Base-by-base conservation (phyloP, 164 flowering plant genomes). In the Magnolia sinica region DNA sequence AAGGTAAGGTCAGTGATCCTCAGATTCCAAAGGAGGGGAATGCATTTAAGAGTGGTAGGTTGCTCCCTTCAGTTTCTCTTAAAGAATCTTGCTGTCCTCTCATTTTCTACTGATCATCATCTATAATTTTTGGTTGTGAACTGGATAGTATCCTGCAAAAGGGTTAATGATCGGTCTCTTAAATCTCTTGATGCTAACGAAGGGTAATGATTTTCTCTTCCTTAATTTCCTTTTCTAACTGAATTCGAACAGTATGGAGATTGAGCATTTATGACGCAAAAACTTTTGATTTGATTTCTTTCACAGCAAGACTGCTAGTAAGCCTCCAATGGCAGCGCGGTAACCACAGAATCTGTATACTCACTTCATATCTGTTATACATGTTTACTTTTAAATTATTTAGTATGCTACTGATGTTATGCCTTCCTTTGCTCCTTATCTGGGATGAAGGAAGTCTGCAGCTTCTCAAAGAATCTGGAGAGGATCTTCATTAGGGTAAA, bases 41-140 rank as follows among this genome's bases (percentile, higher is more conserved):
- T 20, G 61, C 74, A 59, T 51, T 64, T 23, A 74, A 70, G 69
- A 82, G 66, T 77, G 82, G 91, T 89, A 74, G 50, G 82, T 77
- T 11, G 74, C 61, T 20, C 45, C 2, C 63, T 61, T 55, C 61
- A 55, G 18, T 55, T 55, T 11, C 14, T 71, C 24, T 68, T 51
- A 55, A 27, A 18, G 74, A 14, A 55, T 23, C 23, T n/a, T 52
- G 9, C 51, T 63, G 4, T 37, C 3, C 58, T 67, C 59, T 79
- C 10, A 13, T 63, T 29, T 59, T 29, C 10, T 58, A 52, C 45
- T 29, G 24, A 61, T 59, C 50, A 31, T n/a, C 55, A 66, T 31
- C 74, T 27, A 22, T 50, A 50, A 29, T 63, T 75, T 29, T 74
- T 67, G 70, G 29, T 52, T 23, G 8, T 72, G n/a, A 72, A 72